Evolutionary conservation across 2,329 filamentous ascomycete species (phyloP).

Genomic region (Lachnellula hyalina): DNA sequence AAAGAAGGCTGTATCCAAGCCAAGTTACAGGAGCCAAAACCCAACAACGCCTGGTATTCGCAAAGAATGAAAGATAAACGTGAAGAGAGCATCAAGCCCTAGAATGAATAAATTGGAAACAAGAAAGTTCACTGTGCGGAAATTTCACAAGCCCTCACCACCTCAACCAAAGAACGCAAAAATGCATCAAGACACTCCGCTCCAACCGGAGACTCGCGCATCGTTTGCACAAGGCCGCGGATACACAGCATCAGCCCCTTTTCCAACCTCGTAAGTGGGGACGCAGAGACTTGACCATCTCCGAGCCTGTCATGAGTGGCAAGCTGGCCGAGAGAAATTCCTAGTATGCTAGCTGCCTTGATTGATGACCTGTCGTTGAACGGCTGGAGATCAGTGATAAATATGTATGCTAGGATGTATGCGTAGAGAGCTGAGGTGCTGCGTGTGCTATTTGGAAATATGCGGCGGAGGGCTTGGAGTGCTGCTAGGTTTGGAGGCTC

Average conservation of each 20-base stretch:
- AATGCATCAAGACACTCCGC: neutral
- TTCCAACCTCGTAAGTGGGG: neutral
- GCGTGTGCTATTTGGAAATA: constrained; percentile 21
- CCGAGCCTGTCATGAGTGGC: no score
- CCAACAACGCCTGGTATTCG: neutral
- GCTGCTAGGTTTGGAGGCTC: constrained; percentile 14
- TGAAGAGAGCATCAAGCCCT: neutral
- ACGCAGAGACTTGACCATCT: neutral
- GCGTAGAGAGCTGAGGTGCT: constrained; percentile 23
- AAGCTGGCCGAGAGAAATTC: neutral
- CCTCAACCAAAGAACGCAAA: neutral
- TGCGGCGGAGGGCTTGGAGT: constrained; percentile 18
- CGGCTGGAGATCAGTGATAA: constrained; percentile 1
- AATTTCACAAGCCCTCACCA: neutral
- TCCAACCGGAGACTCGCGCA: neutral
- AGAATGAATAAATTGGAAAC: neutral
- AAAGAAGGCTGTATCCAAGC: no score
- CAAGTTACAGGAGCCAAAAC: neutral
- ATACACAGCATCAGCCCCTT: neutral
- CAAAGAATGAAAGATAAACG: no score
- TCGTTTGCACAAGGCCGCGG: neutral
- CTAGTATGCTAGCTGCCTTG: neutral
- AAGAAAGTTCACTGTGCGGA: neutral
- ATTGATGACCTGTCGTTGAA: neutral
- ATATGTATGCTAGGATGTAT: constrained; percentile 25